Percentiles rank a stretch among this genome's conserved stretches.
Conservation (phyloP, 192 early-diverging fungal species). For the Coemansia sp. region DNA sequence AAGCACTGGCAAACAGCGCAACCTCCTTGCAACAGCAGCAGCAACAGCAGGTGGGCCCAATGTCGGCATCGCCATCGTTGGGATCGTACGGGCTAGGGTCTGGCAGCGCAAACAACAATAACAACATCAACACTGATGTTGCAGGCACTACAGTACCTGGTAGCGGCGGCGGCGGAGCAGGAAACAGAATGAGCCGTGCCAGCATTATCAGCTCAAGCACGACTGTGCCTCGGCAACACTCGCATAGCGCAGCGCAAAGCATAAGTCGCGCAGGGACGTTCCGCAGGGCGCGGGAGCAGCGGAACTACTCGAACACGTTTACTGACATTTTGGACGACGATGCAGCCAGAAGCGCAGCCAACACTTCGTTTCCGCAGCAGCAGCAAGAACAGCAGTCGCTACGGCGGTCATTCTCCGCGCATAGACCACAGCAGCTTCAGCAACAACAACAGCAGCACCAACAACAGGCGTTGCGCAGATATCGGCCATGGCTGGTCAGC, state of each 20-base stretch:
- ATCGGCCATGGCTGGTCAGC: slow-evolving; percentile 46
- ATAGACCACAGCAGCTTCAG: neutral
- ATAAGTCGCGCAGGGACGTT: slow-evolving; percentile 15
- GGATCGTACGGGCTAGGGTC: slow-evolving; percentile 8
- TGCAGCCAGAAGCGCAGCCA: neutral
- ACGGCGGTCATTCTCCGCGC: slow-evolving; percentile 34
- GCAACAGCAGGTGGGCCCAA: neutral
- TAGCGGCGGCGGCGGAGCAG: neutral
- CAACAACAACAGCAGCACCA: too few relatives aligned
- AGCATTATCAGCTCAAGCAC: slow-evolving; percentile 11
- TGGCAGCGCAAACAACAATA: slow-evolving; percentile 1
- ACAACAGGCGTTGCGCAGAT: slow-evolving; percentile 12
- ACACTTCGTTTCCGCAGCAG: neutral
- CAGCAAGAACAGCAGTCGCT: slow-evolving; percentile 6
- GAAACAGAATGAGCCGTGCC: slow-evolving; percentile 8
- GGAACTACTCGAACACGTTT: slow-evolving; percentile 15
- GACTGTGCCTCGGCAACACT: neutral
- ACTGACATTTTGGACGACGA: slow-evolving; percentile 6
- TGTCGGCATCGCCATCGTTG: slow-evolving; percentile 33
- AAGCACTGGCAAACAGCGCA: slow-evolving; percentile 27
- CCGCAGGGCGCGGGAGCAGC: slow-evolving; percentile 24
- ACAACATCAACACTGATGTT: slow-evolving; percentile 1
- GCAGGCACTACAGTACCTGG: neutral
- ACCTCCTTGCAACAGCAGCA: neutral
- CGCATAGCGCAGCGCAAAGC: neutral